Percentiles rank a stretch among this genome's conserved stretches.
These are phyloP conservation scores for Sugiyamaella xylanicola DNA, from an alignment of 1,139 yeast genomes.

Conservation along the genomic window DNA sequence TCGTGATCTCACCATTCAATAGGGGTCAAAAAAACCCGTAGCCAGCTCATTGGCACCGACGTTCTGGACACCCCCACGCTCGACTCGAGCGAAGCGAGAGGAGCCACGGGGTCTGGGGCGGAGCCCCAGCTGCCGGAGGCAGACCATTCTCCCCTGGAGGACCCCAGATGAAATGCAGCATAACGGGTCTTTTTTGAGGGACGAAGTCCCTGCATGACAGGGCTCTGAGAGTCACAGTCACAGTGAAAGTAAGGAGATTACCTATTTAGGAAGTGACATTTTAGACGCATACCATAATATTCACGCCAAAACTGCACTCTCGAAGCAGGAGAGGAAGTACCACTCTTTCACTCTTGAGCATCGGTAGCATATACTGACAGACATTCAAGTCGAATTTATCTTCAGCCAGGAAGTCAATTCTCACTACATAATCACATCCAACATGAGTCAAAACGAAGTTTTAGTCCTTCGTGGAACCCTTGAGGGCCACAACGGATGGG, in stretches of 20 bases:
- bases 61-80: no score
- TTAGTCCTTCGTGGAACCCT: conserved; percentile 99
- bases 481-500: conserved; percentile 82
- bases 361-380: conserved; percentile 3
- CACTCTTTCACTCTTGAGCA: conserved; percentile 3
- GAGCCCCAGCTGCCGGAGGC: background rate
- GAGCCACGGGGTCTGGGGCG: background rate
- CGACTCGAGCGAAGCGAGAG: background rate
- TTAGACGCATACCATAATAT: conserved; percentile 2
- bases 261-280: background rate
- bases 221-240: background rate
- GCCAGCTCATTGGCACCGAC: no score
- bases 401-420: conserved; percentile 14
- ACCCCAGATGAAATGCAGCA: background rate
- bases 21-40: no score
- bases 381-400: conserved; percentile 8
- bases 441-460: conserved; percentile 63
- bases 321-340: background rate
- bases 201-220: background rate
- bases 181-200: background rate
- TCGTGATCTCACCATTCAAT: no score
- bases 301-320: conserved; percentile 1
- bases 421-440: conserved; percentile 14
- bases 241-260: background rate
- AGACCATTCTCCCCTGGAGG: background rate